Conservation (phyloP, 2,329 filamentous ascomycete genomes). For the Aureobasidium vineae region DNA sequence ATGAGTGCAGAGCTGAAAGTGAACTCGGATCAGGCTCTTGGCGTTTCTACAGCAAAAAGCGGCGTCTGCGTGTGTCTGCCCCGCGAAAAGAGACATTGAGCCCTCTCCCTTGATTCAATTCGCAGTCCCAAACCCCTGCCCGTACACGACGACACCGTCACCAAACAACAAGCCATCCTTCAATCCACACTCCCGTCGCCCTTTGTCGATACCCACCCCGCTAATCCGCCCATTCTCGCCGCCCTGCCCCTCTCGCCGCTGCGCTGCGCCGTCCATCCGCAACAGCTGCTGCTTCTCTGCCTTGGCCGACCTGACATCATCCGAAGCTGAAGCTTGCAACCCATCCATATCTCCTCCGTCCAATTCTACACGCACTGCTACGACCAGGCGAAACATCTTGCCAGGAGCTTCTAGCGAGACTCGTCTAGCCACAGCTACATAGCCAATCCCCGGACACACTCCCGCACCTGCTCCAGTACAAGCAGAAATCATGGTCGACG, state of each 20-base stretch:
- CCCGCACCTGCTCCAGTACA: slow-evolving; percentile 1
- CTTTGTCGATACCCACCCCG: neutral
- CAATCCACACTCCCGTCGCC: neutral
- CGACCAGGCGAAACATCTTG: neutral
- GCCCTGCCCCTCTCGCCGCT: neutral
- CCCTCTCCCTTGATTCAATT: slow-evolving; percentile 15
- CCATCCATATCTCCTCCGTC: slow-evolving; percentile 7
- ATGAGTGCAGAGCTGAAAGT: neutral
- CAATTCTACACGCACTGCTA: neutral
- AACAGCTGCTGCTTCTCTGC: slow-evolving; percentile 15
- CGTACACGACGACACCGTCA: neutral
- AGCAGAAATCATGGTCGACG: slow-evolving; percentile 81
- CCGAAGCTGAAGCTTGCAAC: slow-evolving; percentile 20
- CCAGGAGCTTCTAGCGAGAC: neutral
- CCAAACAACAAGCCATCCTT: slow-evolving; percentile 19
- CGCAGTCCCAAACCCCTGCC: slow-evolving; percentile 3
- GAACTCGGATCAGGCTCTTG: neutral
- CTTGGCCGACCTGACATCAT: slow-evolving; percentile 25
- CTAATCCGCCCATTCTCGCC: neutral
- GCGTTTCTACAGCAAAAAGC: slow-evolving; percentile 6
- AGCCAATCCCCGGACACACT: slow-evolving; percentile 7
- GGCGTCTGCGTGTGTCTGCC: slow-evolving; percentile 6
- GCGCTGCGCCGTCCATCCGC: neutral
- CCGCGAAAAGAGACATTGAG: slow-evolving; percentile 7
- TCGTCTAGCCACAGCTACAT: neutral